Conservation (phyloP, 345 rosid genomes). For the Ceriops tagal region DNA sequence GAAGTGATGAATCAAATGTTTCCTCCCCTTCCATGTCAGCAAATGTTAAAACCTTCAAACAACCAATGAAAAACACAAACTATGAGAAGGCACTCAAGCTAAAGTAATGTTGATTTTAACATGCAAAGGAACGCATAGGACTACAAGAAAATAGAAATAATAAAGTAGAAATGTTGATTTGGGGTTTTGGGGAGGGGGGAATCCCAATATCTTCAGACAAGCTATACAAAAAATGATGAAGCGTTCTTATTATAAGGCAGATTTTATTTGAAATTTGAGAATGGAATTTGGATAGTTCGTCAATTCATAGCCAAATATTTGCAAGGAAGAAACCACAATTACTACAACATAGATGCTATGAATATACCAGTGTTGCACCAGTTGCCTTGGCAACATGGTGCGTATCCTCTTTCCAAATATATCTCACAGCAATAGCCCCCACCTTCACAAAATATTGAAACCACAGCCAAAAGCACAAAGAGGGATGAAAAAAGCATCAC, state of each 20-base stretch:
- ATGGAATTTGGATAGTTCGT: too few relatives aligned
- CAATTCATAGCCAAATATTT: neutral
- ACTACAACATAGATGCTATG: constrained; percentile 2
- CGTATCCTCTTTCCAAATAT: constrained; percentile 96
- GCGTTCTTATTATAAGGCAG: too few relatives aligned
- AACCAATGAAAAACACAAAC: neutral
- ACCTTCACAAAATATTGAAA: constrained; percentile 94
- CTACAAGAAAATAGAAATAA: too few relatives aligned
- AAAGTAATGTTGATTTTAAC: too few relatives aligned
- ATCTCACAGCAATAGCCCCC: constrained; percentile 96
- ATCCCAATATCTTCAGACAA: too few relatives aligned
- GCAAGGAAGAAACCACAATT: neutral
- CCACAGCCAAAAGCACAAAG: neutral
- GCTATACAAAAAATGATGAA: too few relatives aligned
- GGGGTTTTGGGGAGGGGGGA: too few relatives aligned
- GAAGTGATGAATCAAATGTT: constrained; percentile 80
- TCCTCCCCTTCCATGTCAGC: constrained; percentile 99
- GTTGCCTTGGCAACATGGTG: constrained; percentile 97
- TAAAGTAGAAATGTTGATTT: too few relatives aligned
- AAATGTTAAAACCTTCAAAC: constrained; percentile 78
- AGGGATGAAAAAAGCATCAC: neutral
- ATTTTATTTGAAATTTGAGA: too few relatives aligned
- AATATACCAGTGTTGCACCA: constrained; percentile 84
- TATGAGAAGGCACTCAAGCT: neutral
- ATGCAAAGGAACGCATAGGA: too few relatives aligned